These are phyloP conservation scores for Tulasnella sp. DNA, from an alignment of 768 basidiomycete species.

Conservation along the genomic window DNA sequence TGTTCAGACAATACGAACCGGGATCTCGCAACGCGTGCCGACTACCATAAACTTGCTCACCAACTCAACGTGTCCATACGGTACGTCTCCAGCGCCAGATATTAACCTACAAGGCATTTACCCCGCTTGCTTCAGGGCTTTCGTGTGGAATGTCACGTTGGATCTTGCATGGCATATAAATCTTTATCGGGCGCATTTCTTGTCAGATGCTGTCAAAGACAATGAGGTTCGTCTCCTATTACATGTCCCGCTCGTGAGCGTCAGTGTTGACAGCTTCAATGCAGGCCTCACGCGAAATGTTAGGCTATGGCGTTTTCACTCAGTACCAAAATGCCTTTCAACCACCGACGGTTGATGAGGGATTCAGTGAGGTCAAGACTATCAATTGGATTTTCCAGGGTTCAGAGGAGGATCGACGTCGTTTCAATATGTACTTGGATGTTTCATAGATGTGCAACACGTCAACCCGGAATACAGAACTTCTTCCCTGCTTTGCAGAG, in stretches of 20 bases:
- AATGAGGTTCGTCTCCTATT: constrained; percentile 23
- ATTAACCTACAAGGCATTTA: background rate
- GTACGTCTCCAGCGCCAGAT: constrained; percentile 36
- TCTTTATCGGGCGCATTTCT: constrained; percentile 65
- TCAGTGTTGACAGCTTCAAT: background rate
- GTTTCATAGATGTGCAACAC: background rate
- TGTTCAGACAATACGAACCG: constrained; percentile 87
- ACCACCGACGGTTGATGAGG: constrained; percentile 63
- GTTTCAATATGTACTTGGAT: constrained; percentile 26
- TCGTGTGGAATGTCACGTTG: constrained; percentile 62
- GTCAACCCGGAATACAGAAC: background rate
- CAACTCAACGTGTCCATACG: constrained; percentile 52
- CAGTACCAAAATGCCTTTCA: constrained; percentile 51
- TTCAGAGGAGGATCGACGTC: constrained; percentile 56
- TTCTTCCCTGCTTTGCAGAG: background rate
- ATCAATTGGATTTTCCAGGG: constrained; percentile 83
- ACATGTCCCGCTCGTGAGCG: background rate
- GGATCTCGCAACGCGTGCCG: constrained; percentile 58
- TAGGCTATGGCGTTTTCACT: constrained; percentile 59
- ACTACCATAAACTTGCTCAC: constrained; percentile 66
- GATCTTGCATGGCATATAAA: constrained; percentile 94
- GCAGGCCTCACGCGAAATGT: constrained; percentile 48
- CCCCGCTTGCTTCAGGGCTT: constrained; percentile 52
- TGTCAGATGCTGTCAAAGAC: constrained; percentile 31
- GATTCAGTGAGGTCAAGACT: constrained; percentile 67